Percentiles rank a stretch among this genome's conserved stretches.
These are phyloP conservation scores for Colletotrichum navitas DNA, from an alignment of 2,329 filamentous ascomycete genomes.

Conservation along the genomic window DNA sequence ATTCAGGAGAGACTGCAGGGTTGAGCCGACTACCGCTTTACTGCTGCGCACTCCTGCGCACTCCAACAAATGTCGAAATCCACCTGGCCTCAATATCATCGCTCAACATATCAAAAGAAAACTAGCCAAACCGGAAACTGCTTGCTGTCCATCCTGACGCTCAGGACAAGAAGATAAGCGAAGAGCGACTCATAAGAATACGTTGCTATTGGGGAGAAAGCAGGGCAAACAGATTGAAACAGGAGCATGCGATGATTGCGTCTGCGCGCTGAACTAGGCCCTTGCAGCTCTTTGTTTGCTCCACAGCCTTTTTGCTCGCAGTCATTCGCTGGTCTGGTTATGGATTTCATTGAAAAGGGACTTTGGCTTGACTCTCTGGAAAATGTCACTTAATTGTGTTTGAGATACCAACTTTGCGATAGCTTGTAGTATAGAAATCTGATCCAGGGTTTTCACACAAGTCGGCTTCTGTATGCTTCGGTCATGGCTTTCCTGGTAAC, in stretches of 20 bases:
- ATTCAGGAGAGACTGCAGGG: no score
- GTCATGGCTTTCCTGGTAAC: not conserved
- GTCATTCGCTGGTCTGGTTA: not conserved
- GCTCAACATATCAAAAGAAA: not conserved
- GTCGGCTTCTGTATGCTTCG: not conserved
- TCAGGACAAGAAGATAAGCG: no score
- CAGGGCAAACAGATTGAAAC: not conserved
- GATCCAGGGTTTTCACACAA: not conserved
- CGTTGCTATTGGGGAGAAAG: not conserved
- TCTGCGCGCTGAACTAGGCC: not conserved
- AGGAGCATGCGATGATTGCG: not conserved
- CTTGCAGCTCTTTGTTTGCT: not conserved
- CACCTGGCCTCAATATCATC: not conserved
- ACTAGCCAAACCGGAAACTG: not conserved
- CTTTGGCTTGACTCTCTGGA: not conserved
- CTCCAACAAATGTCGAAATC: no score
- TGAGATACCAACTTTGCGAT: constrained; percentile 15
- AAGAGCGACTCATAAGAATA: not conserved
- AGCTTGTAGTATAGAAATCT: constrained; percentile 20
- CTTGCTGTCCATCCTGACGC: not conserved
- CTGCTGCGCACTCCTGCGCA: not conserved
- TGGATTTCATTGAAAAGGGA: constrained; percentile 10
- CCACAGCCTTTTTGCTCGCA: not conserved
- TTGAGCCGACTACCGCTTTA: no score
- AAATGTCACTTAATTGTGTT: constrained; percentile 13